These are phyloP conservation scores for Aspergillus avenaceus DNA, from an alignment of 495 filamentous ascomycete species.

Conservation along the genomic window DNA sequence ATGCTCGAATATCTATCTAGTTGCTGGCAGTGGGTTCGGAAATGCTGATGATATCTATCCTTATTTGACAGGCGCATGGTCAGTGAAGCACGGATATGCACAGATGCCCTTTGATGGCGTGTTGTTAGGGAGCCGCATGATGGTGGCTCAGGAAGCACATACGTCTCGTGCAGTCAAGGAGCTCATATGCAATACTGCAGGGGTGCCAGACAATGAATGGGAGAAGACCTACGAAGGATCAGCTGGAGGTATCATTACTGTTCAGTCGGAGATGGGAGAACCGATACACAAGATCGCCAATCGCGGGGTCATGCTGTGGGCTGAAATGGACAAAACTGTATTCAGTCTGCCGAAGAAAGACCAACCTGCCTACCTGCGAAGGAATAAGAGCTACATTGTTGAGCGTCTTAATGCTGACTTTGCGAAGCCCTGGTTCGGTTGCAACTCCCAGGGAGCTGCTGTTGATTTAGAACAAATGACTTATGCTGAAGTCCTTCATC, in stretches of 20 bases:
- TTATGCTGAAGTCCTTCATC: slow-evolving; percentile 27
- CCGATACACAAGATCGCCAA: slow-evolving; percentile 42
- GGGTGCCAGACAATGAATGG: no score
- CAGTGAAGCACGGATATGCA: slow-evolving; percentile 76
- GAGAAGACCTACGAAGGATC: slow-evolving; percentile 21
- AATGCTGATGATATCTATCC: slow-evolving; percentile 89
- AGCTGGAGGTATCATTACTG: slow-evolving; percentile 34
- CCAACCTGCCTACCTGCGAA: slow-evolving; percentile 19
- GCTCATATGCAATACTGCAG: no score
- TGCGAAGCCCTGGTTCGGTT: slow-evolving; percentile 37
- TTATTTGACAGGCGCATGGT: slow-evolving; percentile 89
- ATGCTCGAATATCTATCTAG: slow-evolving; percentile 77
- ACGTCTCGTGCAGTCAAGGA: slow-evolving; percentile 91
- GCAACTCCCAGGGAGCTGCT: slow-evolving; percentile 15
- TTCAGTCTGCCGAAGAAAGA: slow-evolving; percentile 28
- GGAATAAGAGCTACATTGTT: slow-evolving; percentile 25
- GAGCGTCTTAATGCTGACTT: slow-evolving; percentile 33
- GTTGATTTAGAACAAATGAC: slow-evolving; percentile 39
- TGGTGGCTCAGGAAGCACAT: slow-evolving; percentile 92
- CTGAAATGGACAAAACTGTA: slow-evolving; percentile 33
- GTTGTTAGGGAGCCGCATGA: slow-evolving; percentile 86
- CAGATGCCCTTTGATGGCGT: slow-evolving; percentile 93
- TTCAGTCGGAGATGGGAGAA: slow-evolving; percentile 40
- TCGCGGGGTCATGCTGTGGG: slow-evolving; percentile 34
- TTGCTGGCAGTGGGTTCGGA: slow-evolving; percentile 91